These are phyloP conservation scores for Tolypocladium sp. DNA, from an alignment of 2,329 filamentous ascomycete genomes.

Conservation along the genomic window DNA sequence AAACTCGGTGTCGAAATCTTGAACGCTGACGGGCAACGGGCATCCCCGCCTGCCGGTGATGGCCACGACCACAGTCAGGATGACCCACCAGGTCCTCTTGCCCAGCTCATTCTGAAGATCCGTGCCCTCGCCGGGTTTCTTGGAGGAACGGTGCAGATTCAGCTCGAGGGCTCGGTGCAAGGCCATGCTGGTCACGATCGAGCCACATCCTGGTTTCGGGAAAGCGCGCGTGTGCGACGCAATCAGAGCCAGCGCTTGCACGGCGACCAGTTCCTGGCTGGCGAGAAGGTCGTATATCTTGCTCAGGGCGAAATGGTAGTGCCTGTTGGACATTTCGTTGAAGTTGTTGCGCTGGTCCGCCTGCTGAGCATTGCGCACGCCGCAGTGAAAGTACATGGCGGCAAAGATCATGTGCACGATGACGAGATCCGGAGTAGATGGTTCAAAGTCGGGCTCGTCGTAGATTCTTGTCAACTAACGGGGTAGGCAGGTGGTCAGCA, in stretches of 20 bases:
- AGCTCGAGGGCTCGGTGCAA: slow-evolving; percentile 64
- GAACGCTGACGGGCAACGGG: slow-evolving; percentile 63
- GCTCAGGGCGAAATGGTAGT: slow-evolving; percentile 68
- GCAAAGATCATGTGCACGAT: slow-evolving; percentile 73
- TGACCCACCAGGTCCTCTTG: slow-evolving; percentile 69
- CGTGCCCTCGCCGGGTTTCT: slow-evolving; percentile 33
- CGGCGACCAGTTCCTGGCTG: slow-evolving; percentile 53
- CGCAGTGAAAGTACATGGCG: slow-evolving; percentile 68
- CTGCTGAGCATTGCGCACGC: slow-evolving; percentile 56
- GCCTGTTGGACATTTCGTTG: slow-evolving; percentile 60
- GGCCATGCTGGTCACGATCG: slow-evolving; percentile 56
- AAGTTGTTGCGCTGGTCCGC: slow-evolving; percentile 43
- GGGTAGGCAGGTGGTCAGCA: background rate
- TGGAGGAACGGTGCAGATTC: slow-evolving; percentile 64
- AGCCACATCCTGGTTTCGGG: slow-evolving; percentile 68
- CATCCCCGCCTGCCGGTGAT: slow-evolving; percentile 67
- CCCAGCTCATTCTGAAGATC: slow-evolving; percentile 65
- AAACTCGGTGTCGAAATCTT: slow-evolving; percentile 72
- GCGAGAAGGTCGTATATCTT: slow-evolving; percentile 57
- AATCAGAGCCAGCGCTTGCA: slow-evolving; percentile 67
- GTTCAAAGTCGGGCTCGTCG: slow-evolving; percentile 55
- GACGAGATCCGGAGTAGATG: slow-evolving; percentile 56
- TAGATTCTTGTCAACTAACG: slow-evolving; percentile 54
- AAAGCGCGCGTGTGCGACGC: slow-evolving; percentile 66
- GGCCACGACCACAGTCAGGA: slow-evolving; percentile 57